Evolutionary conservation across 371 early-diverging fungal species (phyloP).

Genomic region (Apophysomyces variabilis): DNA sequence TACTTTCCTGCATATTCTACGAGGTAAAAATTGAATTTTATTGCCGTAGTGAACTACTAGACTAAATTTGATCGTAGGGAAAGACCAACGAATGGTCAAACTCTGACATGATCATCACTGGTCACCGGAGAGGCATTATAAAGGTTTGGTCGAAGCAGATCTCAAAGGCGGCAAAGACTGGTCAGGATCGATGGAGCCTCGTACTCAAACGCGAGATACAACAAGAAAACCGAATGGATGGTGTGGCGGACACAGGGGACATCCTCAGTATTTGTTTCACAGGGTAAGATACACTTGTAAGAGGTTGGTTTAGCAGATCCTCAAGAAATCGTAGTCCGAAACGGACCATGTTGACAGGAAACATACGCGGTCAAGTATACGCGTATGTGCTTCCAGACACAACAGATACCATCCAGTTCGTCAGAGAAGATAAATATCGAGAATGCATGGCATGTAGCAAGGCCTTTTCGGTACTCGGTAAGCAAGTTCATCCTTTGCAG

Average conservation of each 20-base stretch:
- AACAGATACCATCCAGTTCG: slow-evolving; percentile 67
- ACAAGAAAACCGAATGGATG: slow-evolving; percentile 30
- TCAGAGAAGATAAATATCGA: slow-evolving; percentile 58
- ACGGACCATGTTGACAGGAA: slow-evolving; percentile 67
- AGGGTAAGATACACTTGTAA: slow-evolving; percentile 34
- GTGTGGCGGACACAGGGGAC: slow-evolving; percentile 25
- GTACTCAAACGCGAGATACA: slow-evolving; percentile 31
- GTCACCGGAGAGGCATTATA: slow-evolving; percentile 59
- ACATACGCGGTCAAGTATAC: slow-evolving; percentile 61
- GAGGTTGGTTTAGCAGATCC: background rate
- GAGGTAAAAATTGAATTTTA: slow-evolving; percentile 37
- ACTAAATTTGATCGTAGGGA: slow-evolving; percentile 31
- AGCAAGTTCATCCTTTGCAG: background rate
- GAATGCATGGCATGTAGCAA: slow-evolving; percentile 64
- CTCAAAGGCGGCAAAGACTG: slow-evolving; percentile 32
- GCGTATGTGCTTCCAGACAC: slow-evolving; percentile 74
- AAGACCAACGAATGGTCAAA: slow-evolving; percentile 46
- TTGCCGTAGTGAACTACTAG: background rate
- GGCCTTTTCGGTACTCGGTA: slow-evolving; percentile 66
- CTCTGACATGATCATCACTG: slow-evolving; percentile 60
- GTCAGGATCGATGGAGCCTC: slow-evolving; percentile 38
- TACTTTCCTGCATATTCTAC: slow-evolving; percentile 63
- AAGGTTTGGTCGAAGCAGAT: slow-evolving; percentile 55
- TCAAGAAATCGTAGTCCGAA: slow-evolving; percentile 31
- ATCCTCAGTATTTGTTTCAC: slow-evolving; percentile 55